Base-by-base conservation (phyloP, 2,329 filamentous ascomycete genomes). In the Colletotrichum paranaense region DNA sequence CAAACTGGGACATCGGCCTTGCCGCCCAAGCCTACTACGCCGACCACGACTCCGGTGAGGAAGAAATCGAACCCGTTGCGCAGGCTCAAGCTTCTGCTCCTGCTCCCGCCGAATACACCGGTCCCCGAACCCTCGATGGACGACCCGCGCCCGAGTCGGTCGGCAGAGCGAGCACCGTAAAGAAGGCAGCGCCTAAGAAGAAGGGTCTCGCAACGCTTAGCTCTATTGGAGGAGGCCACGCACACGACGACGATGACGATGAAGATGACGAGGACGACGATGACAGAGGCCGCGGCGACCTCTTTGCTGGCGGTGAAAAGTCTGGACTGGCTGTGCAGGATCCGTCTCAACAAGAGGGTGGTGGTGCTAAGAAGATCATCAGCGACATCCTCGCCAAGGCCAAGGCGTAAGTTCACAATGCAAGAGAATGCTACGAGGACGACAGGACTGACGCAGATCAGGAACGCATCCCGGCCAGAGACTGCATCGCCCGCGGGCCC, bases 301-400 rank as follows among this genome's bases (percentile, higher is more conserved):
- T 95, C 75, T 97, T 95, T 81, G 92, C 94, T 24, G 94, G 94
- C 64, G 94, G 94, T 42, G 94, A 96, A 84, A 97, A 97, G 87
- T 96, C 94, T 35, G 92, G 90, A 0, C 82, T 93, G 58, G 92
- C 91, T 26, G 89, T 93, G 28, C 91, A 93, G 78, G 91, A 93
- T 77, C 91, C 91, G 1, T 79, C 80, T 5, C 82, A 86, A 63
- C 82, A 82, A 56, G 81, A 81, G 4, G 88, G 75, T 2, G 88
- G 74, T 35, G 67, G 89, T 53, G 84, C 89, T 0, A 85, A 85
- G 78, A 88, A 87, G 76, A 84, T 92, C 70, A 88, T 93, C 76
- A 88, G 87, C 67, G 90, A 92, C 74, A 91, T 93, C 72, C 81
- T 93, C 11, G 87, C 90, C 77, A 91, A 92, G 78, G 92, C 91